phyloP scores from a whole-genome alignment of 192 early-diverging fungal species.

The Rhizophagus clarus region DNA sequence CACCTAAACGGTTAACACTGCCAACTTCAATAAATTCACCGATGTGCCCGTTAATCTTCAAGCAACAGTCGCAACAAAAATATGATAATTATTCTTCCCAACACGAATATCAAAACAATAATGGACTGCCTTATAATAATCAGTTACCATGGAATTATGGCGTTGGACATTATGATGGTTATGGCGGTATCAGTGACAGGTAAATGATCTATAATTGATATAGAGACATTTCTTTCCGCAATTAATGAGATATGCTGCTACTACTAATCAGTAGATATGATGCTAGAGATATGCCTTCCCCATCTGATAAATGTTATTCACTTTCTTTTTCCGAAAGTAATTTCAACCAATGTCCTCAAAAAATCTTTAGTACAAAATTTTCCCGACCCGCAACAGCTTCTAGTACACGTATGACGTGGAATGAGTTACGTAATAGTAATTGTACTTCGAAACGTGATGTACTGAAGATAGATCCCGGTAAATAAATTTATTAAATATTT shows the following conservation, averaged over 20 bases:
- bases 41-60: background rate
- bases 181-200: background rate
- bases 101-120: background rate
- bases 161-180: background rate
- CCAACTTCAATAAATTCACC: background rate
- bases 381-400: background rate
- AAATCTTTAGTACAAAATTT: background rate
- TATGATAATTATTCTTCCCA: background rate
- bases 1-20: slow-evolving; percentile 9
- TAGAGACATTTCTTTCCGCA: too few relatives aligned
- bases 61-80: background rate
- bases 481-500: background rate
- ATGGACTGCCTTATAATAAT: background rate
- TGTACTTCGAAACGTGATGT: background rate
- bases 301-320: background rate
- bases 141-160: background rate
- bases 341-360: background rate
- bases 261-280: background rate
- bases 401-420: slow-evolving; percentile 15
- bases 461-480: background rate
- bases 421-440: background rate
- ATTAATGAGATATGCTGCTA: background rate
- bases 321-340: background rate
- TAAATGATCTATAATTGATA: background rate
- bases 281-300: background rate